Evolutionary conservation across 23 red algal species (phyloP).

Genomic region (Pyropia yezoensis): DNA sequence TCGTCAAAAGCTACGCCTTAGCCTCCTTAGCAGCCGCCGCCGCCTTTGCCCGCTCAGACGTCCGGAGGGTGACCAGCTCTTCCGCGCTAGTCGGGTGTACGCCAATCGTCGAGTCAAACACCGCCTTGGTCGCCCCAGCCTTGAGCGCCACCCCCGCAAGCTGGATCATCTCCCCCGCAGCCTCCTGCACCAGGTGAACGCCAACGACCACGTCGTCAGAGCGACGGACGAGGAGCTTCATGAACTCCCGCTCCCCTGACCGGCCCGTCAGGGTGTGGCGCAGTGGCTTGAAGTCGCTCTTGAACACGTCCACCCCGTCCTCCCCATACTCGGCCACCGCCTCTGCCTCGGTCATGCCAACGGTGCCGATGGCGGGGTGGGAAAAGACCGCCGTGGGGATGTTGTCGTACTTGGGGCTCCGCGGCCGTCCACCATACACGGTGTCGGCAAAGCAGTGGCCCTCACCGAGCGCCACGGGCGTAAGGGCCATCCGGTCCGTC

Average conservation of each 20-base stretch:
- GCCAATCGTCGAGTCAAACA: conserved; percentile 91
- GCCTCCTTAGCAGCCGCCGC: no score
- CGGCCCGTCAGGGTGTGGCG: conserved; percentile 82
- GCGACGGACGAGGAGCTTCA: conserved; percentile 90
- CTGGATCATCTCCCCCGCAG: conserved; percentile 87
- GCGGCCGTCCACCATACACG: conserved; percentile 58
- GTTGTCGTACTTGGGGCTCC: conserved; percentile 58
- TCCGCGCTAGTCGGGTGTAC: conserved; percentile 93
- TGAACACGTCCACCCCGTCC: conserved; percentile 70
- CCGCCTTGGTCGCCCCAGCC: conserved; percentile 82
- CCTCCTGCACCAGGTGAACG: conserved; percentile 69
- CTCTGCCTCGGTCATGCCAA: conserved; percentile 70
- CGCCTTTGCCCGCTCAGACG: not conserved
- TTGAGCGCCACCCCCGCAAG: conserved; percentile 79
- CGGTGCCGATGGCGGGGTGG: conserved; percentile 76
- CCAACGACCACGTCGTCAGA: conserved; percentile 75
- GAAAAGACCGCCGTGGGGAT: conserved; percentile 94
- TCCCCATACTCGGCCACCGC: conserved; percentile 62
- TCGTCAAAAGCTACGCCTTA: no score
- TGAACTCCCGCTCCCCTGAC: conserved; percentile 56
- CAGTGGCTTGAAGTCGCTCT: conserved; percentile 75
- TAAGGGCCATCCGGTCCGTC: conserved; percentile 73
- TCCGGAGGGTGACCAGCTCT: conserved; percentile 89
- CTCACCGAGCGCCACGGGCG: conserved; percentile 94
- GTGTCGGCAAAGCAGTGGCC: conserved; percentile 93